Evolutionary conservation across 2,329 filamentous ascomycete genomes (phyloP).

Genomic region (Pezicula neosporulosa): DNA sequence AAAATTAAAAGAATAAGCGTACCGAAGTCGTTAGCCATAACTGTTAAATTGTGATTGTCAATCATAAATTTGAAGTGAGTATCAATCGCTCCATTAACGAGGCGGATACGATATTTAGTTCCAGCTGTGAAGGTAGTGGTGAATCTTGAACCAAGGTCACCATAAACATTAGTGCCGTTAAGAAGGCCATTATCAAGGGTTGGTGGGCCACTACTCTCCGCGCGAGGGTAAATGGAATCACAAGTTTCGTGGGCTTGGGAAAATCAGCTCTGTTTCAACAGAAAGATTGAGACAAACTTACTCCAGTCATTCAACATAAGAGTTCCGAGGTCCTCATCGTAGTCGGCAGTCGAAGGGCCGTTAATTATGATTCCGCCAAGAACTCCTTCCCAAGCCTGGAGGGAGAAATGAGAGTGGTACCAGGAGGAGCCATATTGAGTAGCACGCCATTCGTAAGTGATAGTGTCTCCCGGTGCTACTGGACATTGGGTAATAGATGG

Average conservation of each 20-base stretch:
- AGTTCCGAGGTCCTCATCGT: constrained; percentile 58
- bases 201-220: constrained; percentile 18
- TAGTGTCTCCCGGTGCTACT: constrained; percentile 41
- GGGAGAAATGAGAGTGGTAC: constrained; percentile 57
- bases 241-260: constrained; percentile 16
- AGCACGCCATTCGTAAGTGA: constrained; percentile 16
- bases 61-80: constrained; percentile 41
- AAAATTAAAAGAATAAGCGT: too few species aligned
- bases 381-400: constrained; percentile 50
- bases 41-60: constrained; percentile 51
- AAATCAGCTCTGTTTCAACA: too few species aligned
- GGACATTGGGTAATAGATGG: constrained; percentile 58
- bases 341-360: constrained; percentile 53
- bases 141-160: constrained; percentile 19
- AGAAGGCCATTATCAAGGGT: constrained; percentile 28
- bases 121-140: constrained; percentile 33
- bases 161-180: constrained; percentile 16
- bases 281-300: too few species aligned
- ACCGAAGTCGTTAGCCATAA: constrained; percentile 56
- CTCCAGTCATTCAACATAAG: constrained; percentile 33
- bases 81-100: constrained; percentile 40
- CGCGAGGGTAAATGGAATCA: constrained; percentile 13
- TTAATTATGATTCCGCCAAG: constrained; percentile 58
- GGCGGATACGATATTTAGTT: constrained; percentile 39
- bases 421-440: constrained; percentile 42